These are phyloP conservation scores for Coprinellus micaceus DNA, from an alignment of 768 basidiomycete genomes.

Conservation along the genomic window DNA sequence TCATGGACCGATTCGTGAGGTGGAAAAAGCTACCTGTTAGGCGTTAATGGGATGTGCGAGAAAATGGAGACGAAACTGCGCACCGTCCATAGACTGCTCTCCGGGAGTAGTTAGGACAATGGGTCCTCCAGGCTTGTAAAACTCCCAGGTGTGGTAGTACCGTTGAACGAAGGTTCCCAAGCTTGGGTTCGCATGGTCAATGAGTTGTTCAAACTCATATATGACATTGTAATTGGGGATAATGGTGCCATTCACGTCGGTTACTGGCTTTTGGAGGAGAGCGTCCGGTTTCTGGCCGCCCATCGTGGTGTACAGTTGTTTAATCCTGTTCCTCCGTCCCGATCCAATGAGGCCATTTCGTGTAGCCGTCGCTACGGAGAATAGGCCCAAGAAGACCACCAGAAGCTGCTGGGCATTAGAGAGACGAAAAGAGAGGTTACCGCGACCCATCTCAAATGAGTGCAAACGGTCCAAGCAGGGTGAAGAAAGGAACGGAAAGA, in stretches of 20 bases:
- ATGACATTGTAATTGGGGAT: constrained; percentile 42
- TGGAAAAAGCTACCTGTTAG: constrained; percentile 44
- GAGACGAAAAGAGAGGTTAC: neutral
- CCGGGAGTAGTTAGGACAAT: constrained; percentile 66
- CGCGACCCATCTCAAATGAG: neutral
- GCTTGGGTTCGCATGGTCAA: constrained; percentile 52
- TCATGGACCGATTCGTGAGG: constrained; percentile 60
- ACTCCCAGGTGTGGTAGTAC: constrained; percentile 68
- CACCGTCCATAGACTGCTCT: constrained; percentile 53
- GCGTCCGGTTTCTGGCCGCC: constrained; percentile 13
- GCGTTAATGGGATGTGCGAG: neutral
- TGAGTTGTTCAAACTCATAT: constrained; percentile 56
- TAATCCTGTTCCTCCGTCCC: neutral
- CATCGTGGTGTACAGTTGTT: neutral
- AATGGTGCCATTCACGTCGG: constrained; percentile 39
- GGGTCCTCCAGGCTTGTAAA: constrained; percentile 57
- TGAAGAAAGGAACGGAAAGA: too few relatives aligned
- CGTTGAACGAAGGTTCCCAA: constrained; percentile 81
- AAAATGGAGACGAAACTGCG: constrained; percentile 8
- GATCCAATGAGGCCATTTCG: neutral
- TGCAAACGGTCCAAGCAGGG: neutral
- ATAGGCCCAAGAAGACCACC: neutral
- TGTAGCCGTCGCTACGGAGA: neutral
- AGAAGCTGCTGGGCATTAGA: neutral
- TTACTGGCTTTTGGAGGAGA: constrained; percentile 27